phyloP scores from a whole-genome alignment of 2,329 filamentous ascomycete species.

The Leptodontidium sp. region DNA sequence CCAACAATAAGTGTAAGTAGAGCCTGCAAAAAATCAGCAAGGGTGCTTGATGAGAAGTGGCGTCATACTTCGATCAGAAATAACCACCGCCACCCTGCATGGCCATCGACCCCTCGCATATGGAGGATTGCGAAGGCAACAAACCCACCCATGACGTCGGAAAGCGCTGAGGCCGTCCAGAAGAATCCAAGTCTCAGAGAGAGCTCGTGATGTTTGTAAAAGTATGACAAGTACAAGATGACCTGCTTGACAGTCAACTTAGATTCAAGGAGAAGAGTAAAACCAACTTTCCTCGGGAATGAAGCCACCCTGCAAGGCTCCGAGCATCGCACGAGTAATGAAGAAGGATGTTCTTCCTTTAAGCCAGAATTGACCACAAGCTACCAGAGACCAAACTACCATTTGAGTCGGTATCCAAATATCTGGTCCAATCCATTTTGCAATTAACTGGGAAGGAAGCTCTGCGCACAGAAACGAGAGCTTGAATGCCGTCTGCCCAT shows the following conservation, averaged over 20 bases:
- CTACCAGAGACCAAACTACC: conserved; percentile 62
- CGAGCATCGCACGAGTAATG: conserved; percentile 40
- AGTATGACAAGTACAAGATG: conserved; percentile 73
- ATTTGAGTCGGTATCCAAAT: conserved; percentile 60
- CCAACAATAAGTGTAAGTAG: conserved; percentile 41
- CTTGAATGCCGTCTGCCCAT: conserved; percentile 55
- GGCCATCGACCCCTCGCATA: conserved; percentile 59
- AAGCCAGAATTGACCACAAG: conserved; percentile 56
- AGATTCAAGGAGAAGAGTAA: conserved; percentile 40
- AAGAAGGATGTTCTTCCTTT: conserved; percentile 48
- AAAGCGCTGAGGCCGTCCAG: conserved; percentile 65
- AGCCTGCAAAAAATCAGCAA: conserved; percentile 30
- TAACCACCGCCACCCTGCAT: conserved; percentile 66
- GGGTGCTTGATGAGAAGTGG: conserved; percentile 25
- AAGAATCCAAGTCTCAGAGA: conserved; percentile 72
- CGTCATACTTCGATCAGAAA: conserved; percentile 51
- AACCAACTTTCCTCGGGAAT: conserved; percentile 62
- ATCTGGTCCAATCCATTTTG: conserved; percentile 61
- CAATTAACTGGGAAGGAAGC: conserved; percentile 61
- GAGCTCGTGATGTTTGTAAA: conserved; percentile 72
- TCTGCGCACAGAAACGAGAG: conserved; percentile 52
- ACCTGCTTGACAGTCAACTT: conserved; percentile 37
- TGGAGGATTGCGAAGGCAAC: conserved; percentile 64
- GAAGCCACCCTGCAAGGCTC: conserved; percentile 54
- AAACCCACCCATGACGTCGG: conserved; percentile 62